Conservation (phyloP, 2,329 filamentous ascomycete genomes). For the Diaporthe ampelina region DNA sequence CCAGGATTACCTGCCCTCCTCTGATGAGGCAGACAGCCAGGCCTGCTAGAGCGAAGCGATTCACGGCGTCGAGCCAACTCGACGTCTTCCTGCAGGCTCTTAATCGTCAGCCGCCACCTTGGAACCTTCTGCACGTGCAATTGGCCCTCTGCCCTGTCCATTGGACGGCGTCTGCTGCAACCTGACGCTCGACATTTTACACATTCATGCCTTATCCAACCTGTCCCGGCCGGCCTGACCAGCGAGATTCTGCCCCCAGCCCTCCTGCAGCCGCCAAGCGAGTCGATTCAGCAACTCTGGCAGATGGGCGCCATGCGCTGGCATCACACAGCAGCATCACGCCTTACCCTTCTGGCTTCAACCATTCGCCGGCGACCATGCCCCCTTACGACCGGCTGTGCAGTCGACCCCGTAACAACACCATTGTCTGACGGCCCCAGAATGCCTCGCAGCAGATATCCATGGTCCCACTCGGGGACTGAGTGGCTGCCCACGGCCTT, state of each 20-base stretch:
- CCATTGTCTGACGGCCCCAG: constrained; percentile 45
- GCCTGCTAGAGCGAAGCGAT: not conserved
- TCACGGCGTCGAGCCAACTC: constrained; percentile 12
- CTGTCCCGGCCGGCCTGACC: constrained; percentile 23
- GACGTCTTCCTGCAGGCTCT: constrained; percentile 25
- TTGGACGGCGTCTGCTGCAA: constrained; percentile 38
- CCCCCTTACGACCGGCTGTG: constrained; percentile 47
- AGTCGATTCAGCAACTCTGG: constrained; percentile 42
- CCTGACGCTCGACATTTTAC: constrained; percentile 37
- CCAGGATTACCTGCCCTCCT: constrained; percentile 9
- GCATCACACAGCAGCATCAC: constrained; percentile 49
- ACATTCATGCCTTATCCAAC: constrained; percentile 37
- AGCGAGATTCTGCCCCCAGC: constrained; percentile 27
- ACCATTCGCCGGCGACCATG: constrained; percentile 41
- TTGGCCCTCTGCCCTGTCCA: constrained; percentile 18
- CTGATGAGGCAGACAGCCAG: not conserved
- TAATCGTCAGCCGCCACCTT: constrained; percentile 32
- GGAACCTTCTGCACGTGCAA: constrained; percentile 35
- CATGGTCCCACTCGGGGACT: constrained; percentile 53
- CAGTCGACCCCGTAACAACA: constrained; percentile 46
- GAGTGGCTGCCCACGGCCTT: not conserved
- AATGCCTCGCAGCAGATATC: constrained; percentile 47
- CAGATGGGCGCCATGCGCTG: constrained; percentile 44
- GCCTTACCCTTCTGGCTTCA: constrained; percentile 43
- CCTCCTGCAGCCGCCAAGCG: constrained; percentile 36